Percentiles rank a stretch among this genome's conserved stretches.
Conservation (phyloP, 768 basidiomycete genomes). For the Epithele typhae region DNA sequence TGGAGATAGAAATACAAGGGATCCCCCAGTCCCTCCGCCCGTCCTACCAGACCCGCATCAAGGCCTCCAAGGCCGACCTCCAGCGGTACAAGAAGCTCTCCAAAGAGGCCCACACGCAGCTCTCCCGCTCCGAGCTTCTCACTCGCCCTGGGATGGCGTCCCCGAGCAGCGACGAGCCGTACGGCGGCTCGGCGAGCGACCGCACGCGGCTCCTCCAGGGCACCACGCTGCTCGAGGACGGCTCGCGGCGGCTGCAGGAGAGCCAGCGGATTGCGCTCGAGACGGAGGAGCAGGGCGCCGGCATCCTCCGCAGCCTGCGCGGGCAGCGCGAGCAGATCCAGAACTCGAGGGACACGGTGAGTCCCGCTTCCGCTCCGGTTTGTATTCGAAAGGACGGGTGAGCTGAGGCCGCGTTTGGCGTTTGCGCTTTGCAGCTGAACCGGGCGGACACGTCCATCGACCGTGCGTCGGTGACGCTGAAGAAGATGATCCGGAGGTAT, state of each 20-base stretch:
- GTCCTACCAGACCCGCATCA: conserved; percentile 72
- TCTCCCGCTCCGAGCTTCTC: conserved; percentile 77
- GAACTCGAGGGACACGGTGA: conserved; percentile 84
- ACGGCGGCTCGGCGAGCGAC: conserved; percentile 56
- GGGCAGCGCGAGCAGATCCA: conserved; percentile 92
- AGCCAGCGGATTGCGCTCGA: conserved; percentile 91
- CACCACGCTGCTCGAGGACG: conserved; percentile 77
- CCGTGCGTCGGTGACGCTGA: conserved; percentile 85
- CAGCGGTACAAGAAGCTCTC: conserved; percentile 76
- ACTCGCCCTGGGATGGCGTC: conserved; percentile 33
- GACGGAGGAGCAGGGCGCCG: conserved; percentile 93
- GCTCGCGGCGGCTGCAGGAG: conserved; percentile 79
- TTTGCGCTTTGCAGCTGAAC: conserved; percentile 51
- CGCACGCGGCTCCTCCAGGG: conserved; percentile 78
- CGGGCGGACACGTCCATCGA: conserved; percentile 88
- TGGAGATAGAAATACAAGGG: conserved; percentile 97
- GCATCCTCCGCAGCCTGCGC: conserved; percentile 82
- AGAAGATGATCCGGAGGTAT: conserved; percentile 93
- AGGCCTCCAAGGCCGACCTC: conserved; percentile 70
- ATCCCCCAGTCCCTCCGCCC: conserved; percentile 83
- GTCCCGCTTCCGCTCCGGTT: conserved; percentile 20
- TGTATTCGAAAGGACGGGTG: background rate
- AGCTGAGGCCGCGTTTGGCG: background rate
- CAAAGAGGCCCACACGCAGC: conserved; percentile 66
- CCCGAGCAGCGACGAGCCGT: conserved; percentile 73